Conservation (phyloP, 2,329 filamentous ascomycete species). For the Pseudophaeomoniella oleicola region DNA sequence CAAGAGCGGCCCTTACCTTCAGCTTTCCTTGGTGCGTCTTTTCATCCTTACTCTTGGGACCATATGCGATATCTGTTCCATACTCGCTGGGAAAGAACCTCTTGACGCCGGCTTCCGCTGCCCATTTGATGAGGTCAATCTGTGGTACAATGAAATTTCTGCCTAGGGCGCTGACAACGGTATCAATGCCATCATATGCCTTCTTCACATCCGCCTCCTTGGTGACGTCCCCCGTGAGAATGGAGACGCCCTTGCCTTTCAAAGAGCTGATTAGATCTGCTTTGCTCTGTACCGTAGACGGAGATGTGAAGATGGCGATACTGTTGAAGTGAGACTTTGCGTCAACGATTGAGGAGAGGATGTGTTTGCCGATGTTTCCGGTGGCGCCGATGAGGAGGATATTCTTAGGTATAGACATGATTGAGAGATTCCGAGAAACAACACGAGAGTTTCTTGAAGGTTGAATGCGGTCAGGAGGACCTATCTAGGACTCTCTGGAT, state of each 20-base stretch:
- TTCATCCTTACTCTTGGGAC: constrained; percentile 41
- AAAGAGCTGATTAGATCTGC: constrained; percentile 30
- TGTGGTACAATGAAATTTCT: constrained; percentile 47
- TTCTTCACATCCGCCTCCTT: constrained; percentile 36
- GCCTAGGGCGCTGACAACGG: constrained; percentile 50
- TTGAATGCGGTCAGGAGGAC: too few relatives aligned
- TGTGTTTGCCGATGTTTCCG: constrained; percentile 36
- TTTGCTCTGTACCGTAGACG: constrained; percentile 36
- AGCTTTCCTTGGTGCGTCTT: constrained; percentile 57
- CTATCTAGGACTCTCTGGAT: too few relatives aligned
- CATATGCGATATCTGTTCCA: constrained; percentile 51
- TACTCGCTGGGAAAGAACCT: constrained; percentile 58
- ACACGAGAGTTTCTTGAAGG: too few relatives aligned
- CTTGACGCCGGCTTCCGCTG: constrained; percentile 39
- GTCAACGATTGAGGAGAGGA: constrained; percentile 33
- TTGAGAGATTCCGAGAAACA: too few relatives aligned
- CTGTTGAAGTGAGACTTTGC: constrained; percentile 27
- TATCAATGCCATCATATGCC: constrained; percentile 49
- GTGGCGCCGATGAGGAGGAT: constrained; percentile 40
- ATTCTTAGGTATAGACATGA: constrained; percentile 24
- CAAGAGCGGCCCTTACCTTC: constrained; percentile 45
- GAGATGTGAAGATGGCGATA: constrained; percentile 44
- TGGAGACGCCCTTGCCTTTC: constrained; percentile 32
- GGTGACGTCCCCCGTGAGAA: constrained; percentile 41
- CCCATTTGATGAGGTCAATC: constrained; percentile 45